Base-by-base conservation (phyloP, 495 filamentous ascomycete genomes). In the Geoglossum glabrum region DNA sequence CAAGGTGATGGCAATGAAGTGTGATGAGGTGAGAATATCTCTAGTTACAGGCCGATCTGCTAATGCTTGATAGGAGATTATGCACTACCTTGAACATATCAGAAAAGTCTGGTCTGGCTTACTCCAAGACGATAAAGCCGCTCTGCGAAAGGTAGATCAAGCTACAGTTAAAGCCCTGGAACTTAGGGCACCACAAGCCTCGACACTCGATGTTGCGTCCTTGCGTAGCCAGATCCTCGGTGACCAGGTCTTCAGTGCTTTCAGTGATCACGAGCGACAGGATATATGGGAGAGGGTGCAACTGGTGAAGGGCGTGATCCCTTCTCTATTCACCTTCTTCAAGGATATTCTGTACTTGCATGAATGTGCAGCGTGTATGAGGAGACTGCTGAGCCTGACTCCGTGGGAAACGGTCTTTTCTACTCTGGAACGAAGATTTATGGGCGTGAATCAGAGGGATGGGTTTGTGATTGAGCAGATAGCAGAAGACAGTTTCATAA, bases 241-340 rank as follows among this genome's bases (percentile, higher is more conserved):
- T 33, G 64, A 64, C 1, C 40, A 67, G 28, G 65, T 57, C 15
- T 68, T 72, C 49, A 33, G 56, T 6, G 55, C 60, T n/a, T 72
- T 71, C 40, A 60, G 38, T 27, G 54, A 66, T 8, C 26, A 60
- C 34, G 62, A 70, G 52, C 50, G 64, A 51, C 43, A 49, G 19
- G 33, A 7, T 9, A 69, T 72, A 23, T 57, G 15, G 30, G 8
- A 57, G 66, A 27, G 17, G 63, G 13, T 54, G 60, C 19, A 59
- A 57, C 51, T 40, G 52, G 5, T 43, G 15, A 15, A 70, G 27
- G 26, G 64, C 1, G 56, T 72, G 10, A 61, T 72, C 28, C 64
- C 60, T 27, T 69, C 62, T 52, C 59, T 70, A 6, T 65, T 68
- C 55, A 69, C 64, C 28, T 70, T 71, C 60, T 73, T 71, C 34